Percentiles rank a stretch among this genome's conserved stretches.
These are phyloP conservation scores for Russula dissimulans DNA, from an alignment of 768 basidiomycete species.

Conservation along the genomic window DNA sequence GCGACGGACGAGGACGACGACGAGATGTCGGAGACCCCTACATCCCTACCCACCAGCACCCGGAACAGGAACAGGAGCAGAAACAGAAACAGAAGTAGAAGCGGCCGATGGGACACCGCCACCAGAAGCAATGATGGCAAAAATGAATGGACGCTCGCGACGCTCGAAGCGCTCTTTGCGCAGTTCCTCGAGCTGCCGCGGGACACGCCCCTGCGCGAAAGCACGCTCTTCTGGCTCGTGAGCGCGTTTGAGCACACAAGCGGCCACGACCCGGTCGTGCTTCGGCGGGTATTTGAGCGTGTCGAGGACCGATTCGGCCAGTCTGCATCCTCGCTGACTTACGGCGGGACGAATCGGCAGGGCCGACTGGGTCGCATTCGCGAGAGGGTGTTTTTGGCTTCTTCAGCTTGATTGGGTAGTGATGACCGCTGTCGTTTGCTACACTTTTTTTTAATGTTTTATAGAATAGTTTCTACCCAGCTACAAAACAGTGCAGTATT, in stretches of 20 bases:
- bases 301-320: slow-evolving; percentile 44
- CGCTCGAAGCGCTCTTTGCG: slow-evolving; percentile 49
- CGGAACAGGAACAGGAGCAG: not conserved
- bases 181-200: slow-evolving; percentile 52
- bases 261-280: slow-evolving; percentile 35
- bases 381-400: slow-evolving; percentile 28
- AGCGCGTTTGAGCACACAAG: slow-evolving; percentile 56
- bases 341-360: slow-evolving; percentile 14
- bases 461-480: too few relatives aligned
- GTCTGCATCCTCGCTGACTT: slow-evolving; percentile 19
- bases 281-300: slow-evolving; percentile 49
- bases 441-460: too few relatives aligned
- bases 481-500: too few relatives aligned
- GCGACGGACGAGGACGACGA: too few relatives aligned
- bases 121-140: not conserved
- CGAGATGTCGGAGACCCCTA: not conserved
- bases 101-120: not conserved
- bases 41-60: not conserved
- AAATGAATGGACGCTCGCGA: slow-evolving; percentile 44
- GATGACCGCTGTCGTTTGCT: too few relatives aligned
- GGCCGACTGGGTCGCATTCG: slow-evolving; percentile 39
- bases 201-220: slow-evolving; percentile 34
- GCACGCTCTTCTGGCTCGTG: slow-evolving; percentile 58
- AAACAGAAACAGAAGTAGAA: too few relatives aligned
- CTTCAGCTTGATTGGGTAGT: not conserved